Base-by-base conservation (phyloP, 2,329 filamentous ascomycete genomes). In the Penicillium fuscoglaucum region DNA sequence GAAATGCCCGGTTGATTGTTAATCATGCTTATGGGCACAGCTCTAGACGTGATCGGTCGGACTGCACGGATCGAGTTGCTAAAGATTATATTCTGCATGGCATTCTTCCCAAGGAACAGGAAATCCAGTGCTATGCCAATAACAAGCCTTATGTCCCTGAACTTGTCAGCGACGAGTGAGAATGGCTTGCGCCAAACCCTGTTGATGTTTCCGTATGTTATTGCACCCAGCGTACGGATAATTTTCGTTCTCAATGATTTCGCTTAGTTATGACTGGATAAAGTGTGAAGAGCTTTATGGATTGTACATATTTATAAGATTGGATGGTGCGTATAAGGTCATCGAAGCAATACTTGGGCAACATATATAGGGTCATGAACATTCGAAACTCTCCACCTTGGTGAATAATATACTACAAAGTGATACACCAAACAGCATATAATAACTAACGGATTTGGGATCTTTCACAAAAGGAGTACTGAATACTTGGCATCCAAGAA, bases 11-110 rank as follows among this genome's bases (percentile, higher is more conserved):
- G 19, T 39, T 64, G 21, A 52, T 64, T 51, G 60, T 64, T 29
- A 40, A 62, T 26, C 45, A 64, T 53, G 61, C 43, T 1, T 64
- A 56, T 47, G 60, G 61, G n/a, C 61, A 64, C 51, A 62, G 52
- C 46, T 60, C 61, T 3, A 56, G 48, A 17, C 39, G 55, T 39
- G 60, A 62, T 40, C 19, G n/a, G 6, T 64, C 61, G 0, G 33
- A 58, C 12, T 64, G 61, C 24, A 62, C 61, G 7, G 55, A 62
- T 52, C 33, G 28, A 31, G 26, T 62, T 37, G 57, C 41, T 8
- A 64, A 57, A 31, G 58, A 47, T 37, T 64, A 62, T 29, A 60
- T 62, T 39, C 26, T 61, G 21, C 21, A 60, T 31, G 61, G 61
- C 2, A 39, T 9, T 39, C 31, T 61, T 43, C 60, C 61, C 0